A percentile compares a stretch with the other conserved stretches of the same genome.
Evolutionary conservation across 2,329 filamentous ascomycete species (phyloP).

Genomic region (Emericellopsis cladophorae): DNA sequence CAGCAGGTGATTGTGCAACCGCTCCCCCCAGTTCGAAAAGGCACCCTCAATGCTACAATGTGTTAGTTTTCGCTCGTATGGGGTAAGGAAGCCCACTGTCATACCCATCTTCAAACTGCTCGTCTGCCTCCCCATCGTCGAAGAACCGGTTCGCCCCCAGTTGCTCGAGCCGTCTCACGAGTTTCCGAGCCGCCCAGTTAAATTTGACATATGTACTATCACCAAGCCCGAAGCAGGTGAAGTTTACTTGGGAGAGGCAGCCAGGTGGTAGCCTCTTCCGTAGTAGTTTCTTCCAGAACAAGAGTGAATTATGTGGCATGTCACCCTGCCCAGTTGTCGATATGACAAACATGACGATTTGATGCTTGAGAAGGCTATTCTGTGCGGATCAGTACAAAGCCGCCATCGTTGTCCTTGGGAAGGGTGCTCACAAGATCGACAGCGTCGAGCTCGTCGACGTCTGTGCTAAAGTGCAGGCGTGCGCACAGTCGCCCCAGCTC

Average conservation of each 20-base stretch:
- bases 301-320: constrained; percentile 68
- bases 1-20: constrained; percentile 54
- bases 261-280: constrained; percentile 62
- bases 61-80: neutral
- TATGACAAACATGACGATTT: constrained; percentile 64
- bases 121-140: constrained; percentile 76
- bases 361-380: constrained; percentile 36
- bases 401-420: constrained; percentile 2
- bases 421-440: constrained; percentile 56
- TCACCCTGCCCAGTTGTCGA: constrained; percentile 95
- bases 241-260: constrained; percentile 56
- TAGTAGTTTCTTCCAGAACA: constrained; percentile 77
- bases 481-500: constrained; percentile 66
- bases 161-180: constrained; percentile 73
- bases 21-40: constrained; percentile 65
- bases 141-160: constrained; percentile 70
- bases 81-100: constrained; percentile 11
- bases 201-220: constrained; percentile 95
- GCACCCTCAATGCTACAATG: constrained; percentile 59
- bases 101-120: constrained; percentile 85
- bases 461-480: constrained; percentile 65
- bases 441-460: constrained; percentile 65
- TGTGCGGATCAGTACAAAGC: constrained; percentile 11
- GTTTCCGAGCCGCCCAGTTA: constrained; percentile 84
- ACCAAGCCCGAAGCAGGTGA: constrained; percentile 81